Evolutionary conservation across 306 rosid genomes (phyloP).

Genomic region (Ceratonia siliqua): DNA sequence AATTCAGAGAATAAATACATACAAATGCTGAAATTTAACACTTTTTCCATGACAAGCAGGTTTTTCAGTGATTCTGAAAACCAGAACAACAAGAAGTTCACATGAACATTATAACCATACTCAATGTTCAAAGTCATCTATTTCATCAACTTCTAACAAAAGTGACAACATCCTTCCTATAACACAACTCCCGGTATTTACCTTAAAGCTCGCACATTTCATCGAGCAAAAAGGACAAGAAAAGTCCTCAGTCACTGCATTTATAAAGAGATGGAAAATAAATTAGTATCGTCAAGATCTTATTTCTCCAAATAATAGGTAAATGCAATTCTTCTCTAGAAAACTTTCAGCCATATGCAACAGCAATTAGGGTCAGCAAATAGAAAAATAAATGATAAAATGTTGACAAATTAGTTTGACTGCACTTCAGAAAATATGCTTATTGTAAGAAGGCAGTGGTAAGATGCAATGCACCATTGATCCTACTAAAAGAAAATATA

Average conservation of each 20-base stretch:
- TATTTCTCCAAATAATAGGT: conserved; percentile 11
- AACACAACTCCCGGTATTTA: conserved; percentile 34
- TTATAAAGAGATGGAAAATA: conserved; percentile 33
- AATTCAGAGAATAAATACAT: not conserved
- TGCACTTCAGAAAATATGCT: not conserved
- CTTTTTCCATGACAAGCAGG: not conserved
- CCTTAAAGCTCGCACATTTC: conserved; percentile 95
- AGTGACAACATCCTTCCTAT: conserved; percentile 12
- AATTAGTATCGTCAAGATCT: conserved; percentile 25
- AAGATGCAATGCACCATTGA: conserved; percentile 24
- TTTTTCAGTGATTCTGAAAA: not conserved
- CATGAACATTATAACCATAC: not conserved
- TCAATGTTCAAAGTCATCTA: not conserved
- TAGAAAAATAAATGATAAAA: conserved; percentile 18
- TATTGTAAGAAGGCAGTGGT: conserved; percentile 1
- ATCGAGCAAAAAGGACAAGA: conserved; percentile 93
- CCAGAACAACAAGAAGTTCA: not conserved
- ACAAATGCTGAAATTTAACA: not conserved
- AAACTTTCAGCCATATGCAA: conserved; percentile 26
- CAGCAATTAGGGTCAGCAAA: too few species aligned
- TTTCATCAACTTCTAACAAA: conserved; percentile 19
- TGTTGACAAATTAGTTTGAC: not conserved
- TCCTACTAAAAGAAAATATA: conserved; percentile 11
- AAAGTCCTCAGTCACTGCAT: conserved; percentile 89
- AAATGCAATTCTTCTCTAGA: conserved; percentile 4